These are phyloP conservation scores for Furcasterigmium sp. DNA, from an alignment of 2,329 filamentous ascomycete genomes.

Conservation along the genomic window DNA sequence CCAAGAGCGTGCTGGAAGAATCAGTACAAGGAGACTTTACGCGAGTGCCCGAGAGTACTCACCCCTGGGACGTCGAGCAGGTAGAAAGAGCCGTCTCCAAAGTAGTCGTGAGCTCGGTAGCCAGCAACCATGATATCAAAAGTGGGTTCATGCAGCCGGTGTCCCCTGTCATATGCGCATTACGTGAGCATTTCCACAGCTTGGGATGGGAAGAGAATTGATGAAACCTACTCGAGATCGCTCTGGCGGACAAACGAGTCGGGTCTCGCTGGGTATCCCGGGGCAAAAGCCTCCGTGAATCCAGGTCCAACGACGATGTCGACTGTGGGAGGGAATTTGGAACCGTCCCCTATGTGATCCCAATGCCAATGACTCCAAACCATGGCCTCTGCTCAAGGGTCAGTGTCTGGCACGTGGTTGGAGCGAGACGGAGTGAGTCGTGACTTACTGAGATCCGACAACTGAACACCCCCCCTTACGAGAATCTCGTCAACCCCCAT, in stretches of 20 bases:
- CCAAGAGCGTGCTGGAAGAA: slow-evolving; percentile 10
- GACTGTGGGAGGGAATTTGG: slow-evolving; percentile 16
- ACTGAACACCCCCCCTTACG: slow-evolving; percentile 5
- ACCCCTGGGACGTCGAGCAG: slow-evolving; percentile 25
- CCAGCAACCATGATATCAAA: slow-evolving; percentile 21
- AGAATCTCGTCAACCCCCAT: slow-evolving; percentile 13
- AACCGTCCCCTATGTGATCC: slow-evolving; percentile 21
- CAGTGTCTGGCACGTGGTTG: neutral
- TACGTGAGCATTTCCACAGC: no score
- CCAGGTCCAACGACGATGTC: slow-evolving; percentile 18
- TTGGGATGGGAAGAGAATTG: no score
- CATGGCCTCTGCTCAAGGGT: slow-evolving; percentile 14
- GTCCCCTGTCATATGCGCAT: slow-evolving; percentile 12
- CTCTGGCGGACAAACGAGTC: slow-evolving; percentile 6
- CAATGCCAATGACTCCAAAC: slow-evolving; percentile 23
- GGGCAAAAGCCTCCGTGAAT: slow-evolving; percentile 8
- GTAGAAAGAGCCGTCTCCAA: slow-evolving; percentile 34
- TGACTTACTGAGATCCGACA: slow-evolving; percentile 8
- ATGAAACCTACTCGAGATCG: neutral
- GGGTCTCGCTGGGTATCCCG: slow-evolving; percentile 9
- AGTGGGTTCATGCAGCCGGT: slow-evolving; percentile 10
- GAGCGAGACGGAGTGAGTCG: no score
- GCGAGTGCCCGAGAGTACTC: no score
- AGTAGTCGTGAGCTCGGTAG: slow-evolving; percentile 34
- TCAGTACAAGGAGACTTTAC: no score